Percentiles rank a stretch among this genome's conserved stretches.
Conservation (phyloP, 2,329 filamentous ascomycete species). For the Blastomyces gilchristii region DNA sequence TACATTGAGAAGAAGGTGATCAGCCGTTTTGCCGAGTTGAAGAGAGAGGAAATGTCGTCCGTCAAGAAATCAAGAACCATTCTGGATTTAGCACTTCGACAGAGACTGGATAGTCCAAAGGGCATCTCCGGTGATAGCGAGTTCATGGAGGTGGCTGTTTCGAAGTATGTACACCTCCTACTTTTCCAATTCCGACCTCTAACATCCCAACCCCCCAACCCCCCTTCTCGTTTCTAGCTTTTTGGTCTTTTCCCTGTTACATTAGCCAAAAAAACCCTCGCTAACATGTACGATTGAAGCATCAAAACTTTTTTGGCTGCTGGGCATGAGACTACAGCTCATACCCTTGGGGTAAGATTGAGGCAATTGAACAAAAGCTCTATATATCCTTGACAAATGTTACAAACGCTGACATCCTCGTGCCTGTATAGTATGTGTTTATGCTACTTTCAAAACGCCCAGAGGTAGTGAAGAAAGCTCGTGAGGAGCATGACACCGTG, state of each 20-base stretch:
- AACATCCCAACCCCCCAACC: too few species aligned
- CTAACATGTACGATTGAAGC: neutral
- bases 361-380: neutral
- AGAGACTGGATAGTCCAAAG: neutral
- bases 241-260: neutral
- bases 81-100: slow-evolving; percentile 6
- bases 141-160: slow-evolving; percentile 5
- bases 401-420: neutral
- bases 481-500: slow-evolving; percentile 44
- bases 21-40: neutral
- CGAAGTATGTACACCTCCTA: neutral
- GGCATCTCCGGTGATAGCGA: neutral
- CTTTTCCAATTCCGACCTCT: neutral
- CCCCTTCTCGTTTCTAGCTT: neutral
- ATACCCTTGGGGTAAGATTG: slow-evolving; percentile 15
- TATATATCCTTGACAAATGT: neutral
- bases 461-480: slow-evolving; percentile 27
- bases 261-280: neutral
- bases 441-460: slow-evolving; percentile 24
- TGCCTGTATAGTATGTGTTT: neutral
- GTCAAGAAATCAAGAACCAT: slow-evolving; percentile 6
- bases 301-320: slow-evolving; percentile 34
- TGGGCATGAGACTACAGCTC: slow-evolving; percentile 22
- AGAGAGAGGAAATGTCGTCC: neutral
- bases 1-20: neutral